phyloP scores from a whole-genome alignment of 495 filamentous ascomycete species.

The Penicillium coffeae region DNA sequence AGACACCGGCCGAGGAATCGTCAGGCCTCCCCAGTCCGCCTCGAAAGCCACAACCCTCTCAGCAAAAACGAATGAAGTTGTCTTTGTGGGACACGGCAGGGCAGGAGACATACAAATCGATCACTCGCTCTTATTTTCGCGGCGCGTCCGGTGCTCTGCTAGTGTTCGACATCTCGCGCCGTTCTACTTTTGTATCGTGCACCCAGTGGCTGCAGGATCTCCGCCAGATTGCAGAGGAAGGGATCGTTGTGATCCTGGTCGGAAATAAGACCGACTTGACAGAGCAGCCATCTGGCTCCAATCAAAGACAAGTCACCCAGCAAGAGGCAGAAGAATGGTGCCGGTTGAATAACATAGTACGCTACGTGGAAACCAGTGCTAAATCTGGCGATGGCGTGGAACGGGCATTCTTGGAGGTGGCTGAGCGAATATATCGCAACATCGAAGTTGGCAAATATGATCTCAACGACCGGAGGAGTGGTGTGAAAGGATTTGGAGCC shows the following conservation, averaged over 20 bases:
- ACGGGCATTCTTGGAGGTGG: conserved; percentile 85
- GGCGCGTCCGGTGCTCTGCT: conserved; percentile 88
- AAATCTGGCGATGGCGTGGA: conserved; percentile 94
- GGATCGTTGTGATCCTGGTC: conserved; percentile 89
- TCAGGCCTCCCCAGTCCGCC: conserved; percentile 38
- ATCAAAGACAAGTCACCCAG: conserved; percentile 70
- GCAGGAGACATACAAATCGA: conserved; percentile 94
- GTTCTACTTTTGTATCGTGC: conserved; percentile 77
- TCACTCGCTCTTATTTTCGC: conserved; percentile 92
- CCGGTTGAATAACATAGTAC: conserved; percentile 69
- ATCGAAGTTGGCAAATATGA: conserved; percentile 92
- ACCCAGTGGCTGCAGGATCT: conserved; percentile 91
- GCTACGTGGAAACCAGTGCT: conserved; percentile 93
- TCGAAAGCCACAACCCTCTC: conserved; percentile 26
- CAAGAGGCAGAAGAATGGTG: conserved; percentile 90
- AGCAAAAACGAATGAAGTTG: conserved; percentile 75
- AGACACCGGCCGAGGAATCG: conserved; percentile 16
- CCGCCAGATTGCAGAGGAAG: conserved; percentile 85
- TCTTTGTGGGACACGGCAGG: conserved; percentile 95
- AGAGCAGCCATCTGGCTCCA: conserved; percentile 41
- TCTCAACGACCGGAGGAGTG: conserved; percentile 85
- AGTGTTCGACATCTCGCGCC: conserved; percentile 89
- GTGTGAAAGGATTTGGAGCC: conserved; percentile 77
- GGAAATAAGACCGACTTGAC: conserved; percentile 91
- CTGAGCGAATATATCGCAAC: conserved; percentile 90